Percentiles rank a stretch among this genome's conserved stretches.
Evolutionary conservation across 2,329 filamentous ascomycete species (phyloP).

Genomic region (Setomelanomma holmii): DNA sequence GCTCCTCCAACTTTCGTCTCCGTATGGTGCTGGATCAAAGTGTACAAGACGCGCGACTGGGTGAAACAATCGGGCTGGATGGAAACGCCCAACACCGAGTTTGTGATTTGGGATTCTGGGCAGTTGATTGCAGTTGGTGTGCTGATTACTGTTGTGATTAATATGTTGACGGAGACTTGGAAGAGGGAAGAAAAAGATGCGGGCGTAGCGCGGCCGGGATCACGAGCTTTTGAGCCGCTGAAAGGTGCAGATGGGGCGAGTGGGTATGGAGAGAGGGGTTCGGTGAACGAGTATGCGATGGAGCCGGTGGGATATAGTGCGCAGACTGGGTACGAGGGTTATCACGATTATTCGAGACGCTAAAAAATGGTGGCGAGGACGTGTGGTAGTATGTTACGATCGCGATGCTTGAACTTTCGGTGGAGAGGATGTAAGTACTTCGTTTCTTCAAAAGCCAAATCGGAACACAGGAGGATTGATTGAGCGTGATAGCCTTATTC

Average conservation of each 20-base stretch:
- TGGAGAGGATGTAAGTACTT: too few species aligned
- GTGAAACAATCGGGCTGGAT: conserved; percentile 7
- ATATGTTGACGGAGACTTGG: conserved; percentile 1
- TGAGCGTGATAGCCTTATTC: too few species aligned
- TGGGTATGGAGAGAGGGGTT: neutral
- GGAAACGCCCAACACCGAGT: conserved; percentile 1
- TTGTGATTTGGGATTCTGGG: conserved; percentile 1
- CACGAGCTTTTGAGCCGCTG: neutral
- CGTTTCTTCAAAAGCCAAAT: too few species aligned
- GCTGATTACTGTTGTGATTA: conserved; percentile 3
- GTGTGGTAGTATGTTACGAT: too few species aligned
- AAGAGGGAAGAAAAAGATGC: conserved; percentile 6
- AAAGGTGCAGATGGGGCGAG: neutral
- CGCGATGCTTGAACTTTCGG: too few species aligned
- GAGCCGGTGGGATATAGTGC: neutral
- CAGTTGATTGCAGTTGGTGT: conserved; percentile 7
- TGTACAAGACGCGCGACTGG: conserved; percentile 5
- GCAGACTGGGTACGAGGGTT: neutral
- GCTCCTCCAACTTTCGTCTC: conserved; percentile 4
- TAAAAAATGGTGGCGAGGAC: too few species aligned
- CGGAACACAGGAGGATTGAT: too few species aligned
- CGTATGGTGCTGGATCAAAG: conserved; percentile 3
- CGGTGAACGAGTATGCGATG: neutral
- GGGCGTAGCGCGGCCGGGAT: neutral
- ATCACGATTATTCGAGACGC: neutral